These are phyloP conservation scores for Casuarina glauca DNA, from an alignment of 306 rosid genomes.

Conservation along the genomic window DNA sequence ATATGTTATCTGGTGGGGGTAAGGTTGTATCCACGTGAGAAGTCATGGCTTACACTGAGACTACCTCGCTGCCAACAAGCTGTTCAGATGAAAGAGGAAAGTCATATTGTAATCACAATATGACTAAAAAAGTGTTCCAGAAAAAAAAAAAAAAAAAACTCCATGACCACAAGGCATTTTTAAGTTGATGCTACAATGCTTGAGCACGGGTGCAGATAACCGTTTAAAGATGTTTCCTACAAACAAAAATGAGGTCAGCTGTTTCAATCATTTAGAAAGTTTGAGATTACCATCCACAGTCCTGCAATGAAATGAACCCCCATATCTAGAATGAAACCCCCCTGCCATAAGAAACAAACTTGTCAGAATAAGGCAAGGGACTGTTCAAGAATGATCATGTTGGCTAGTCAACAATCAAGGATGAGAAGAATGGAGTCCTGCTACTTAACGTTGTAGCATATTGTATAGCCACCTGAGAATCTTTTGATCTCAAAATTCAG, in stretches of 20 bases:
- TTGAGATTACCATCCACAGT: constrained; percentile 75
- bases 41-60: constrained; percentile 78
- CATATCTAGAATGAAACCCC: constrained; percentile 98
- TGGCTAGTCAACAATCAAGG: constrained; percentile 3
- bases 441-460: not conserved
- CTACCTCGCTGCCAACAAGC: constrained; percentile 91
- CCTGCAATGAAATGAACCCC: constrained; percentile 94
- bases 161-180: not conserved
- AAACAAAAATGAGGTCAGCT: constrained; percentile 14
- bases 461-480: not conserved
- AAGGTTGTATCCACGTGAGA: constrained; percentile 77
- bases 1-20: constrained; percentile 91
- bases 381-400: constrained; percentile 6
- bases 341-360: constrained; percentile 56
- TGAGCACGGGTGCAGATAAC: not conserved
- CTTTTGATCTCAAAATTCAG: constrained; percentile 11
- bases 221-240: not conserved
- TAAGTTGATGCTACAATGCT: not conserved
- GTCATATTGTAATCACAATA: not conserved
- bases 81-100: constrained; percentile 37
- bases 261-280: constrained; percentile 18
- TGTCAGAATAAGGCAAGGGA: constrained; percentile 21
- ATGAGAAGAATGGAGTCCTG: not conserved
- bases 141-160: not conserved
- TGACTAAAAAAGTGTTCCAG: not conserved